Evolutionary conservation across 352 stramenopile species (phyloP), one percentile per base, ranked within the genome.

Genomic region (Aphanomyces invadans): DNA sequence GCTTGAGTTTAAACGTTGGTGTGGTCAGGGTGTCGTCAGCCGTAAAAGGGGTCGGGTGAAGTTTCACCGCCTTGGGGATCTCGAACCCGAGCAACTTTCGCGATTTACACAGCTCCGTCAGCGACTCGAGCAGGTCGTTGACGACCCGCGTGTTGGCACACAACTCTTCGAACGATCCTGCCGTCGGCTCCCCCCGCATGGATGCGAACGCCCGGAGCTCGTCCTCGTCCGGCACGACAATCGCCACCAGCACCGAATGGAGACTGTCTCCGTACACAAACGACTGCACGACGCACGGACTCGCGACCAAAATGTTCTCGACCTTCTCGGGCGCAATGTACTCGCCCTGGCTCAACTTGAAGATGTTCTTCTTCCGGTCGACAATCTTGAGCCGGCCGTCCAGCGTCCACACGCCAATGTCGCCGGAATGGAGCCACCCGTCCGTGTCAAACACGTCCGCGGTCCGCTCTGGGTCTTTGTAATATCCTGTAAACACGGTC

Each of bases 301-400:
- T 92, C 70, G 97, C 96, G 56, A 86, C 77, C 73, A 97, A 98
- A 17, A 95, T 83, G 70, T 92, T 96, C 69, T 99, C 96, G 73
- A 99, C 91, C 79, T 98, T 98, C 74, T 99, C 95, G 4, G 96
- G 80, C 0, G 95, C 93, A 1, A 99, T 82, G 74, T 99, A 98
- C 78, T 99, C 95, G 54, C 94, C 95, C 71, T 96, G 85, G 15
- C 83, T 77, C 28, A 97, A 82, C 77, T 97, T 97, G 79, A 97
- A 97, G 62, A 97, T 91, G 81, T 96, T 95, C 78, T 97, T 95
- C 78, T 92, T 94, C 63, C 87, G 82, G 69, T 95, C 87, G 23
- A 95, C 80, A 64, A 98, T 96, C 51, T 81, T 74, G 39, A 98
- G 72, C 61, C 81, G 95, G 56, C 90, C 90, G 72, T 97, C 79